Base-by-base conservation (phyloP, 805 yeast species). In the Ogataea henricii region DNA sequence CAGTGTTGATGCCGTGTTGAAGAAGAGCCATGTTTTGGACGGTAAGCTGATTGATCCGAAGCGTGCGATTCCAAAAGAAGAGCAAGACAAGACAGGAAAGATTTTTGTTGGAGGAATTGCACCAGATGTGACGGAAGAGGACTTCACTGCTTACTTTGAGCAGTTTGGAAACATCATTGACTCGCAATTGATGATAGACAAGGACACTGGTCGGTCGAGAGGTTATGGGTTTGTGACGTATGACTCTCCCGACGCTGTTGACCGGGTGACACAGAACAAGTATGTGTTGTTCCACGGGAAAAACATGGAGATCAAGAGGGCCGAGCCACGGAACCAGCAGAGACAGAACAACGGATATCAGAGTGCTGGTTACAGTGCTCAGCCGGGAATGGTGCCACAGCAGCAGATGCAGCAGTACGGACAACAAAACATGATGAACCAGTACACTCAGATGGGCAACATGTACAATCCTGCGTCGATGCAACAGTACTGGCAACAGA, bases 11-110 rank as follows among this genome's bases (percentile, higher is more conserved):
- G 87, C 81, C 55, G 98, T 92, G 46, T 78, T 92, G 57, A 82
- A 82, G 55, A 82, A 87, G 51, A 94, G 87, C 62, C 99, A 92
- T 66, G 81, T 89, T 46, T 73, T 92, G 43, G 99, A 92, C 63
- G 98, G 98, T 54, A 92, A 92, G 68, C 86, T 92, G 51, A 94
- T 92, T 64, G 99, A 92, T 66, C 98, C 99, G 33, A 92, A 92
- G 67, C 81, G 98, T 61, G 97, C 99, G 21, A 92, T 92, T 60
- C 97, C 98, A 29, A 86, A 89, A 66, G 97, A 92, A 65, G 97
- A 92, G 67, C 99, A 92, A 69, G 97, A 91, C 65, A 88, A 87
- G 65, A 89, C 96, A 14, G 96, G 97, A 58, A 92, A 92, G 72
- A 91, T 92, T 56, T 92, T 92, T 63, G 97, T 92, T 34, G 99